These are phyloP conservation scores for Boechera divaricarpa DNA, from an alignment of 345 rosid genomes.

Conservation along the genomic window DNA sequence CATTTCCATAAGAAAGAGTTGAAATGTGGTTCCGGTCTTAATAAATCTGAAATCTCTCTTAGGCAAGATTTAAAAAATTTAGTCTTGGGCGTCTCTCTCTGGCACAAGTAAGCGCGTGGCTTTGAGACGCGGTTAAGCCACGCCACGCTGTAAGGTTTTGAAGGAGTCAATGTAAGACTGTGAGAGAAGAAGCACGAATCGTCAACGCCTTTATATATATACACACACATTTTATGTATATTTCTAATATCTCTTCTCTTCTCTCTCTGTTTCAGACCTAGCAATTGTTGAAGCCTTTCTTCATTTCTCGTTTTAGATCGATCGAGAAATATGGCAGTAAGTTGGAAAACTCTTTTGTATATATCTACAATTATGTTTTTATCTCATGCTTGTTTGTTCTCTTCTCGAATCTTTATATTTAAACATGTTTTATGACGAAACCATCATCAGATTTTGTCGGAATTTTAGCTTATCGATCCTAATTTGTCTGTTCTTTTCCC, in stretches of 20 bases:
- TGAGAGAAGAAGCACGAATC: conserved; percentile 20
- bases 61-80: too few relatives aligned
- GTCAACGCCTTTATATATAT: conserved; percentile 32
- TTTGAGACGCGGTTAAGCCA: conserved; percentile 18
- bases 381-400: not conserved
- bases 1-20: too few relatives aligned
- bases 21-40: too few relatives aligned
- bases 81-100: not conserved
- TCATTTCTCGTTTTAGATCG: not conserved
- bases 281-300: conserved; percentile 33
- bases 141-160: conserved; percentile 31
- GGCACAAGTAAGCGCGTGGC: conserved; percentile 6
- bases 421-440: not conserved
- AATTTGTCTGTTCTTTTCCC: not conserved
- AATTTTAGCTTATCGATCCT: not conserved
- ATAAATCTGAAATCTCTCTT: not conserved
- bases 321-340: conserved; percentile 42
- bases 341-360: conserved; percentile 1
- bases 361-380: not conserved
- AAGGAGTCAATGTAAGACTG: conserved; percentile 32
- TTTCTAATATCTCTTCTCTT: not conserved
- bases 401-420: not conserved
- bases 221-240: not conserved
- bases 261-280: conserved; percentile 17
- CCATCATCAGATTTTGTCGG: not conserved